phyloP scores from a whole-genome alignment of 257 asterid species.

The Henckelia pumila region DNA sequence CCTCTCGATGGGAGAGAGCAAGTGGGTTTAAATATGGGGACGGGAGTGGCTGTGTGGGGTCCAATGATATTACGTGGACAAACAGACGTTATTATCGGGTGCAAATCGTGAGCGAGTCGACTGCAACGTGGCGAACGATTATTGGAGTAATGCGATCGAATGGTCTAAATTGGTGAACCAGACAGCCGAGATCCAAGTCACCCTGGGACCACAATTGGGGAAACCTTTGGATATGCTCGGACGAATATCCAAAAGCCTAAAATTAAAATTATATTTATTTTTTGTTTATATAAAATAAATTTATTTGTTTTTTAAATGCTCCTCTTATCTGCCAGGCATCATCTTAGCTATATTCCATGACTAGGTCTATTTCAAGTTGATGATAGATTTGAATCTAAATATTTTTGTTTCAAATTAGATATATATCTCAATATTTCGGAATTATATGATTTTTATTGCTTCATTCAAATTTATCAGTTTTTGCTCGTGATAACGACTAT shows the following conservation, averaged over 20 bases:
- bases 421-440: no score
- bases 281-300: no score
- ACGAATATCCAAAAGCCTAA: neutral
- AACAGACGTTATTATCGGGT: neutral
- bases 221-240: neutral
- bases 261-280: no score
- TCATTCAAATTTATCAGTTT: no score
- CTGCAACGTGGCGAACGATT: conserved; percentile 28
- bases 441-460: no score
- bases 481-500: no score
- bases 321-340: no score
- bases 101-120: accelerated
- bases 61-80: conserved; percentile 31
- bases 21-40: conserved; percentile 23
- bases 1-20: conserved; percentile 9
- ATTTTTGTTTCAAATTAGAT: no score
- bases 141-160: conserved; percentile 38
- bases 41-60: conserved; percentile 22
- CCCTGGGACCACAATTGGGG: conserved; percentile 34
- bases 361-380: no score
- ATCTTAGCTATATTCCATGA: no score
- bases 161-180: conserved; percentile 58
- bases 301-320: no score
- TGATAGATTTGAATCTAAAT: no score
- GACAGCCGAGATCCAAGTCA: conserved; percentile 28